Base-by-base conservation (phyloP, 352 stramenopile genomes). In the Pythium coloratum region DNA sequence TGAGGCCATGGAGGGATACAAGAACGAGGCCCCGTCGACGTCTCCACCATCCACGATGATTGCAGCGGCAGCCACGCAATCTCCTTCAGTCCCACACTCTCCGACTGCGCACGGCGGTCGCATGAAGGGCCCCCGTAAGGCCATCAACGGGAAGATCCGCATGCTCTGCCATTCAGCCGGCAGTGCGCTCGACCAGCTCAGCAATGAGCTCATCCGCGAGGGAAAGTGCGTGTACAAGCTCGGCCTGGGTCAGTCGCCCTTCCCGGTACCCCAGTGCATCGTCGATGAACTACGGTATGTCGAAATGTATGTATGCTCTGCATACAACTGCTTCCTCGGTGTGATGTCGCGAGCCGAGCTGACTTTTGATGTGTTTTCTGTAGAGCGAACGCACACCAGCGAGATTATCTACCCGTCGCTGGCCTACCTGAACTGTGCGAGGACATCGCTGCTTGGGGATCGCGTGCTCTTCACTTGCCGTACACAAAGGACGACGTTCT, bases 141-240 rank as follows among this genome's bases (percentile, higher is more conserved):
- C 85, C 1, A 94, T 96, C 68, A 96, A 94, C 40, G 90, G 84
- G 76, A 96, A 96, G 65, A 81, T 96, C 36, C 84, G 88, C 32
- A 92, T 91, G 82, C 75, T 96, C 42, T 92, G 86, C 63, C 87
- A 86, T 18, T 86, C 86, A 13, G 88, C 84, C 0, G 84, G 84
- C 3, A 94, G 84, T 24, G 88, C 88, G 14, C 67, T 96, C 47
- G 88, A 96, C 47, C 83, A 96, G 60, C 75, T 94, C 30, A 96
- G 88, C 64, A 96, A 96, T 66, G 84, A 89, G 56, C 85, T 96
- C 73, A 90, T 94, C 54, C 69, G 73, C 32, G 76, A 92, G 56
- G 88, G 88, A 38, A 91, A 92, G 36, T 81, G 65, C 54, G 89
- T 96, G 40, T 95, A 93, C 76, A 95, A 95, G 62, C 71, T 96